Evolutionary conservation across 495 filamentous ascomycete genomes (phyloP).

Genomic region (Trichoderma gamsii): DNA sequence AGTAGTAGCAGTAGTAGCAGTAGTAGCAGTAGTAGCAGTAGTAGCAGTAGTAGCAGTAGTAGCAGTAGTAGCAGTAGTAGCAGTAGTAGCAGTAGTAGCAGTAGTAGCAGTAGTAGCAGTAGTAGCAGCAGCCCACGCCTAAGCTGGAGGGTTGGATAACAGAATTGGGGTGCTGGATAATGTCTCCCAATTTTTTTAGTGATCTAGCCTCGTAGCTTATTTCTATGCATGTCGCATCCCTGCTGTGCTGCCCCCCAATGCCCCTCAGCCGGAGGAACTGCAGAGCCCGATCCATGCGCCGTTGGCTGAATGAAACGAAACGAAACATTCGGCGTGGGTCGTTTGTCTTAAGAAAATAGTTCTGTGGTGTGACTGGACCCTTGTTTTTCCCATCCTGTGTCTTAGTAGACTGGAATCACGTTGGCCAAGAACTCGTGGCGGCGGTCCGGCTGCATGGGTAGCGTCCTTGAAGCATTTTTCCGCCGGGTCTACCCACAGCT

Average conservation of each 20-base stretch:
- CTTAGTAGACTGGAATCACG: neutral
- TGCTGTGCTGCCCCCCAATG: neutral
- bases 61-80: no score
- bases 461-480: neutral
- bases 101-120: no score
- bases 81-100: no score
- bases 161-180: no score
- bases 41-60: no score
- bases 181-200: no score
- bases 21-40: no score
- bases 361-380: neutral
- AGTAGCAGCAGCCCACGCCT: no score
- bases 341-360: neutral
- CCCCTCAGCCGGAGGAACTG: conserved; percentile 9
- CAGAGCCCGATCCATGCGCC: neutral
- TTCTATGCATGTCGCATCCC: neutral
- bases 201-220: neutral
- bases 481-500: neutral
- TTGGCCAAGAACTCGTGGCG: neutral
- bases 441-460: neutral
- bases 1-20: no score
- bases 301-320: neutral
- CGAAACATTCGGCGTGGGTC: neutral
- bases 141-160: no score
- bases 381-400: neutral